Base-by-base conservation (phyloP, 2,329 filamentous ascomycete genomes). In the Talaromyces funiculosus region DNA sequence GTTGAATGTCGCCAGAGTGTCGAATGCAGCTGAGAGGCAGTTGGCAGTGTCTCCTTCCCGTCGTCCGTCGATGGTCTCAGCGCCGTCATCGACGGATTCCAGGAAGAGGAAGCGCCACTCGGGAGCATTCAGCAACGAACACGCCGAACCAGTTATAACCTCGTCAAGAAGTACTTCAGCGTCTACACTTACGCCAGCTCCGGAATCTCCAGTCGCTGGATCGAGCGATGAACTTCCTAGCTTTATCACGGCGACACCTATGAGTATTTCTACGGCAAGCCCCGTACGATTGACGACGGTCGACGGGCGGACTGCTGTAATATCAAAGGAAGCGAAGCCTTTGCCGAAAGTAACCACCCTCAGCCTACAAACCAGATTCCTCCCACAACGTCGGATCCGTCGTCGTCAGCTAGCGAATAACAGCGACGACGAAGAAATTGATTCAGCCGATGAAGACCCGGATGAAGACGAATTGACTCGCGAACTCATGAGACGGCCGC, bases 381-480 rank as follows among this genome's bases (percentile, higher is more conserved):
- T 77, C 42, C 74, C 75, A 56, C 67, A 69, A 31, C 70, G 72
- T 45, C 71, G 70, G 31, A 67, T 67, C 37, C 66, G 64, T 49
- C 69, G 62, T 37, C 67, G 62, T 47, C 66, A 64, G 61, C 66
- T 64, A 10, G 59, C 31, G 10, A 64, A 60, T 14, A 63, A 66
- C 55, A 62, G 64, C 55, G 68, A 71, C 8, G 42, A 68, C 7
- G 60, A 66, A 43, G 67, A 71, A 53, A 26, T 18, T n/a, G 55
- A 61, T 16, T 58, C 60, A 7, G 67, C 69, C 14, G 69, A 69
- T 42, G 70, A 70, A 47, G 64, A 67, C 26, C 64, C 67, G 6
- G 73, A 75, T 57, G 72, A 76, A 16, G 74, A 77, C 60, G 74
- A 77, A 61, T 64, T 76, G 45, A 68, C 68, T 20, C 43, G 47